Percentiles rank a stretch among this genome's conserved stretches.
Evolutionary conservation across 169 alveolate species (phyloP).

Genomic region (Prorocentrum cordatum): DNA sequence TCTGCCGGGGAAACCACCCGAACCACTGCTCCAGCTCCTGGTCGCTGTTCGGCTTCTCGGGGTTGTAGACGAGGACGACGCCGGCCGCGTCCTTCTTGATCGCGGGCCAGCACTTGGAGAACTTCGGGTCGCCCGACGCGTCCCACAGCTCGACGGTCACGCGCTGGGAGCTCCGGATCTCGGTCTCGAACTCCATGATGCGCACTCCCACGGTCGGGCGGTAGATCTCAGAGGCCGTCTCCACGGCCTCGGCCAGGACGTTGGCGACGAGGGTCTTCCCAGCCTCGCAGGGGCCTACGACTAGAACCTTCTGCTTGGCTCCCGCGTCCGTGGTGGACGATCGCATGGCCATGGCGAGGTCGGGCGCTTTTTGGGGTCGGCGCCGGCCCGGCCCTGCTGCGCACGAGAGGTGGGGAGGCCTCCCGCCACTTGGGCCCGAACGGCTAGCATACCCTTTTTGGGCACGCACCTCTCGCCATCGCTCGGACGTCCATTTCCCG

Average conservation of each 20-base stretch:
- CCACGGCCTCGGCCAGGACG: not conserved
- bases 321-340: too few species aligned
- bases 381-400: too few species aligned
- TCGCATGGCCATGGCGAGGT: too few species aligned
- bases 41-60: not conserved
- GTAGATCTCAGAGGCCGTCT: not conserved
- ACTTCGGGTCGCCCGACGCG: not conserved
- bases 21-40: not conserved
- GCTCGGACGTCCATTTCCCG: too few species aligned
- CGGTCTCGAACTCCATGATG: not conserved
- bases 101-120: constrained; percentile 4
- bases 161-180: not conserved
- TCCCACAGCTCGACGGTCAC: not conserved
- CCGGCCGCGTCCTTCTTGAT: not conserved
- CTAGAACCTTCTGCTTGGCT: not conserved
- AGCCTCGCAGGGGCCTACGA: not conserved
- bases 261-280: not conserved
- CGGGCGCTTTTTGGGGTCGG: too few species aligned
- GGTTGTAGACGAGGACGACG: not conserved
- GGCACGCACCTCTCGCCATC: too few species aligned
- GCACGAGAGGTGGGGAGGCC: too few species aligned
- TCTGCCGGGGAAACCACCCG: too few species aligned
- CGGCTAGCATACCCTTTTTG: too few species aligned
- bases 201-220: not conserved
- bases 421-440: too few species aligned